Evolutionary conservation across 2,329 filamentous ascomycete species (phyloP).

Genomic region (Hyphodiscus sp.): DNA sequence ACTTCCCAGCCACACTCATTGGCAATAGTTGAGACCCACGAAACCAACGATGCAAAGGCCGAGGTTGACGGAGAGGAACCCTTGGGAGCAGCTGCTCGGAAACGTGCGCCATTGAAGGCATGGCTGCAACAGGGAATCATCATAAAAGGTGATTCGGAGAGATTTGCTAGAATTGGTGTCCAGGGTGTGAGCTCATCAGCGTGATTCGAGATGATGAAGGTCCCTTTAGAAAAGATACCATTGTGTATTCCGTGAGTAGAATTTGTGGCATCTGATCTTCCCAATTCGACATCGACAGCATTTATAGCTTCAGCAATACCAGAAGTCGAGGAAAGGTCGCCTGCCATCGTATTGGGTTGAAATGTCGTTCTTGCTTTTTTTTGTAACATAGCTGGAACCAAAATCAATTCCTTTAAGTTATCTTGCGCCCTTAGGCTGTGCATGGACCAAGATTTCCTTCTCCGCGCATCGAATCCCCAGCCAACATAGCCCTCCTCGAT

Average conservation of each 20-base stretch:
- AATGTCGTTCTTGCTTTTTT: neutral
- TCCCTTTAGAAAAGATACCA: constrained; percentile 65
- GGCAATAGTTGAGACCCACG: constrained; percentile 67
- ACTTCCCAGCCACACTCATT: constrained; percentile 66
- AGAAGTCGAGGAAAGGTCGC: neutral
- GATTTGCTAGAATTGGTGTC: constrained; percentile 80
- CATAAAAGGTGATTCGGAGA: constrained; percentile 75
- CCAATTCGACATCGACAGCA: neutral
- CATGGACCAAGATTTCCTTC: constrained; percentile 74
- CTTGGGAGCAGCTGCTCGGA: constrained; percentile 56
- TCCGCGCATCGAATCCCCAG: constrained; percentile 88
- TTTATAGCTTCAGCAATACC: neutral
- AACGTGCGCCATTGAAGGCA: constrained; percentile 67
- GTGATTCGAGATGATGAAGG: constrained; percentile 95
- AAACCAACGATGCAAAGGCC: constrained; percentile 76
- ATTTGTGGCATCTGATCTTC: neutral
- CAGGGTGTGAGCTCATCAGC: constrained; percentile 93
- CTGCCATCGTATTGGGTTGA: neutral
- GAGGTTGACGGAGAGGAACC: constrained; percentile 41
- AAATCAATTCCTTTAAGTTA: constrained; percentile 50
- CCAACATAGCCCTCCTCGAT: constrained; percentile 73
- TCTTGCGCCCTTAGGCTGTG: constrained; percentile 50
- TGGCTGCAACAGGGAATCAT: constrained; percentile 96
- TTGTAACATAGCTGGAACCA: constrained; percentile 44
- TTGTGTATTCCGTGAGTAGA: constrained; percentile 40